A percentile compares a stretch with the other conserved stretches of the same genome.
Conservation (phyloP, 768 basidiomycete genomes). For the Rhodotorula babjevae region DNA sequence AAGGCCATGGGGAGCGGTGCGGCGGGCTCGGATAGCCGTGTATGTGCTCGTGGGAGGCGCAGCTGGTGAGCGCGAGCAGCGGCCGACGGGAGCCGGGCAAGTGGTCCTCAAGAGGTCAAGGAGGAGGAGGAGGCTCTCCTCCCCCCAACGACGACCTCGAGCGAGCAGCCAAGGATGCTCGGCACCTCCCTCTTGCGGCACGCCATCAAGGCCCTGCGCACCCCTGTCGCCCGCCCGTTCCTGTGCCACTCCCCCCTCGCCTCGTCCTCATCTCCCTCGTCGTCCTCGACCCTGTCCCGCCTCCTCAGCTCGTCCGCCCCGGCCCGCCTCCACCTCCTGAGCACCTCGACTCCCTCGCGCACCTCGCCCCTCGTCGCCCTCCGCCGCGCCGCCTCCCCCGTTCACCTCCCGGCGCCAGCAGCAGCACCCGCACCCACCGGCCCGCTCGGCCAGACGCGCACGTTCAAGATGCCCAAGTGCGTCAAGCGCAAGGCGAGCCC, state of each 20-base stretch:
- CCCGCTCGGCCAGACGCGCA: conserved; percentile 4
- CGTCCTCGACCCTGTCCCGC: too few species aligned
- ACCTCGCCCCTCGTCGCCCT: too few species aligned
- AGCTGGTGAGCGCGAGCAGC: too few species aligned
- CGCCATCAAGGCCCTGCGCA: background rate
- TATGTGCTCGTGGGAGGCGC: too few species aligned
- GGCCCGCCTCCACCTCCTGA: background rate
- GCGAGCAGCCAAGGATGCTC: too few species aligned
- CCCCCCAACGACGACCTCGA: too few species aligned
- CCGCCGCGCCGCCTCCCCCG: background rate
- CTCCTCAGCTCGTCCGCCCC: background rate
- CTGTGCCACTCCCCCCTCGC: background rate
- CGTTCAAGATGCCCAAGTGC: conserved; percentile 28
- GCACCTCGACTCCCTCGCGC: background rate
- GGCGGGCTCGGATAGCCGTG: too few species aligned
- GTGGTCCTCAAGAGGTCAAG: too few species aligned
- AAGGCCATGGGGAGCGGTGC: too few species aligned
- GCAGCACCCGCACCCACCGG: background rate
- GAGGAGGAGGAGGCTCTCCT: too few species aligned
- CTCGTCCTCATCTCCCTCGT: background rate
- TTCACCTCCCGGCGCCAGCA: too few species aligned
- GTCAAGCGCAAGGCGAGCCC: conserved; percentile 21
- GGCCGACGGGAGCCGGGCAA: too few species aligned
- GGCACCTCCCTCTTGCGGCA: background rate
- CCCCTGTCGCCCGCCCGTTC: background rate